phyloP scores from a whole-genome alignment of 1,284 basidiomycete genomes.

The Rhizoctonia solani region DNA sequence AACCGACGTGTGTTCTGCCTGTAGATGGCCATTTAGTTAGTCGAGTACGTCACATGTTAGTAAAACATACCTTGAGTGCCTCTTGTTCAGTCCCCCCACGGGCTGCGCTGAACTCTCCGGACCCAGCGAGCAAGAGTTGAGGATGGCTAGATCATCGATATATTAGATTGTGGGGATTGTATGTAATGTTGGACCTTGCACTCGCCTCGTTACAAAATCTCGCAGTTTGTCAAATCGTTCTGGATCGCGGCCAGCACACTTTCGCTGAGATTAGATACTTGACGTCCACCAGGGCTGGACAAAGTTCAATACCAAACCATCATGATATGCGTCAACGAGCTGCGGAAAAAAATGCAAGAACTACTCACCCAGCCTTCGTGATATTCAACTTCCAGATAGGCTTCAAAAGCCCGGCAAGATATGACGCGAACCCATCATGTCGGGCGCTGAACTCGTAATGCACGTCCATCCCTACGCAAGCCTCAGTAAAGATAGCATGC shows the following conservation, averaged over 20 bases:
- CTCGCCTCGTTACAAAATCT: slow-evolving; percentile 61
- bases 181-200: slow-evolving; percentile 3
- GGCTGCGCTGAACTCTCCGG: slow-evolving; percentile 62
- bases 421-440: slow-evolving; percentile 86
- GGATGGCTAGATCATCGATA: slow-evolving; percentile 60
- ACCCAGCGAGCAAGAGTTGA: slow-evolving; percentile 75
- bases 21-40: slow-evolving; percentile 15
- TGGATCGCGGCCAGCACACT: slow-evolving; percentile 68
- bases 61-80: slow-evolving; percentile 70
- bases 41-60: slow-evolving; percentile 8
- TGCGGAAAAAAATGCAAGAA: slow-evolving; percentile 35
- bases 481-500: neutral
- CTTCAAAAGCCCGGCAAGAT: slow-evolving; percentile 81
- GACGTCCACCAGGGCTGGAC: slow-evolving; percentile 51
- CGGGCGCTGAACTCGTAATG: slow-evolving; percentile 70
- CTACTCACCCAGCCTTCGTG: slow-evolving; percentile 60
- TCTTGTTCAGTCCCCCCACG: slow-evolving; percentile 69
- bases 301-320: slow-evolving; percentile 36
- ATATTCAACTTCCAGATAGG: slow-evolving; percentile 88
- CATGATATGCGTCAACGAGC: neutral
- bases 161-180: no score
- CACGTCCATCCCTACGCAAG: slow-evolving; percentile 29
- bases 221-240: slow-evolving; percentile 76
- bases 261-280: slow-evolving; percentile 66
- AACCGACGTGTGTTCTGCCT: slow-evolving; percentile 84